Base-by-base conservation (phyloP, 257 asterid genomes). In the Thymus mandschuricus region DNA sequence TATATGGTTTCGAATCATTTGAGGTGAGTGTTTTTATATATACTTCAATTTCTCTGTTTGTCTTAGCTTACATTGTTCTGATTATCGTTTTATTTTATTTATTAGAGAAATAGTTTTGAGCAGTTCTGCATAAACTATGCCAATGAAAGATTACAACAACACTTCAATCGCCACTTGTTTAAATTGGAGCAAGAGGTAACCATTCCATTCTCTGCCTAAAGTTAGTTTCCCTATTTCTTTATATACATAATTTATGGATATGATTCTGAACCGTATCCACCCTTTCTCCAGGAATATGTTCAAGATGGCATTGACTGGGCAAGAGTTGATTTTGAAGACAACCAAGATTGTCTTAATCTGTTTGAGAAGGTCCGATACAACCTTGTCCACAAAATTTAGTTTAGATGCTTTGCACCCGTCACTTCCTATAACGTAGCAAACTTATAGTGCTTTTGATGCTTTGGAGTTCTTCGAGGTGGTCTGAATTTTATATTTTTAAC, bases 281-380 rank as follows among this genome's bases (percentile, higher is more conserved):
- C 68, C 61, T 40, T 67, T 73, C 54, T 86, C 60, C 89, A 94
- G 98, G 99, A 92, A 82, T 95, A 92, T 72, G 86, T 91, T 73
- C 96, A 88, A 86, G 97, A 95, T 76, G 99, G 99, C 77, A 95
- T 95, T 86, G 99, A 95, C 85, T 95, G 98, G 98, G 85, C 92
- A 40, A 95, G 78, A 83, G 96, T 95, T 82, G 98, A 92, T 77
- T 95, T 89, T 81, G 99, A 95, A 69, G 99, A 95, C 86, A 95
- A 95, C 79, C 97, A 95, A 79, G 97, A 89, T 72, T 95, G 98
- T 79, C 92, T 95, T 71, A 86, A 92, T 84, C 91, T 95, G 64
- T 95, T 95, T 64, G 99, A 91, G 87, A 95, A 95, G 98, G 99
- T 91, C 78, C 59, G 72, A n/a, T 61, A 71, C 73, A 57, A 69